Conservation (phyloP, 495 filamentous ascomycete species). For the Lophiostoma macrostomum region DNA sequence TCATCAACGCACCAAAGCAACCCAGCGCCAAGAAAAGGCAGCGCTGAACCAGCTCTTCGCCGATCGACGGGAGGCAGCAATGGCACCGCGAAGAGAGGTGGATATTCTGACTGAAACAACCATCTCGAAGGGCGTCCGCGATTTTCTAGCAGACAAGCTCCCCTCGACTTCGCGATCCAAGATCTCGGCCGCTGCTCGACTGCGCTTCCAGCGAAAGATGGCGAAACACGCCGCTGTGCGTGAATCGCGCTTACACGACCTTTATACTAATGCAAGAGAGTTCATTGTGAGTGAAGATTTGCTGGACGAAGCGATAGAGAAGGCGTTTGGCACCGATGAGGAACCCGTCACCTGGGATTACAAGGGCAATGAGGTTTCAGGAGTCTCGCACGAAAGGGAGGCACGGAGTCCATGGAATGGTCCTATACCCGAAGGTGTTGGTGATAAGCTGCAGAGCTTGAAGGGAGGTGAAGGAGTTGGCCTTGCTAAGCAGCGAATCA, state of each 20-base stretch:
- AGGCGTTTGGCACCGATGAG: slow-evolving; percentile 54
- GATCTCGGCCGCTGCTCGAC: slow-evolving; percentile 47
- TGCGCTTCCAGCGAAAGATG: slow-evolving; percentile 41
- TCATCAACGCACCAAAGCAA: slow-evolving; percentile 51
- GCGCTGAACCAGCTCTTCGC: slow-evolving; percentile 38
- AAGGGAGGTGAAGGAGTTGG: slow-evolving; percentile 35
- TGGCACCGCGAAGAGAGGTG: slow-evolving; percentile 55
- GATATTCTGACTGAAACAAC: slow-evolving; percentile 58
- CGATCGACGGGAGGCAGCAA: slow-evolving; percentile 47
- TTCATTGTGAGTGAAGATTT: slow-evolving; percentile 65
- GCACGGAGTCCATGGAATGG: slow-evolving; percentile 60
- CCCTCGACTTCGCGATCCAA: slow-evolving; percentile 49
- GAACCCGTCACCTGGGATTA: slow-evolving; percentile 42
- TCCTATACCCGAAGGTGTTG: slow-evolving; percentile 52
- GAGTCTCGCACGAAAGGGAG: not conserved
- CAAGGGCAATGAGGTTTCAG: not conserved
- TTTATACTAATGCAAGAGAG: slow-evolving; percentile 62
- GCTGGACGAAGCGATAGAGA: slow-evolving; percentile 59
- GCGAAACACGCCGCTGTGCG: slow-evolving; percentile 34
- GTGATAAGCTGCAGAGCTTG: slow-evolving; percentile 44
- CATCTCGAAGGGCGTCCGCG: slow-evolving; percentile 32
- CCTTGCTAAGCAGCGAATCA: slow-evolving; percentile 56
- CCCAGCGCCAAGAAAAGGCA: slow-evolving; percentile 43
- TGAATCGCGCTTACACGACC: slow-evolving; percentile 52
- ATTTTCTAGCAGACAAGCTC: slow-evolving; percentile 37